These are phyloP conservation scores for Aspergillus indologenus DNA, from an alignment of 495 filamentous ascomycete genomes.

Conservation along the genomic window DNA sequence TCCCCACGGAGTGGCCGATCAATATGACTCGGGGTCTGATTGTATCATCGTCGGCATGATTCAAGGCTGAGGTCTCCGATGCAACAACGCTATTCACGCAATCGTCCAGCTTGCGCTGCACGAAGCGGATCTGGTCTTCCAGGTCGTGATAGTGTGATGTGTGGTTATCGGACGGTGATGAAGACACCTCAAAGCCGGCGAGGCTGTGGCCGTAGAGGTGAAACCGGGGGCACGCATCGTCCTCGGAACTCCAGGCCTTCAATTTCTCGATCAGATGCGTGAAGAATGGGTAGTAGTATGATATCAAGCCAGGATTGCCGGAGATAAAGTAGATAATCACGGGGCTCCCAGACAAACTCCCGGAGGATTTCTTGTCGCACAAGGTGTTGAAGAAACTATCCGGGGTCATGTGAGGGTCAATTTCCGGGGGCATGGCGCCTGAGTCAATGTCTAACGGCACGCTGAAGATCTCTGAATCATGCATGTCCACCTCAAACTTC, in stretches of 20 bases:
- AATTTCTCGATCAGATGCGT: conserved; percentile 40
- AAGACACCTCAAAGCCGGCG: conserved; percentile 60
- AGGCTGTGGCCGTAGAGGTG: conserved; percentile 69
- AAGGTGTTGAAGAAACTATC: conserved; percentile 33
- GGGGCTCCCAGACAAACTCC: conserved; percentile 9
- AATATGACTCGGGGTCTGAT: conserved; percentile 58
- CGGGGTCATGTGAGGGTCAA: conserved; percentile 27
- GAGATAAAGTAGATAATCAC: conserved; percentile 65
- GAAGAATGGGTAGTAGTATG: conserved; percentile 76
- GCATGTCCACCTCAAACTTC: no score
- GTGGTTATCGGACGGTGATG: no score
- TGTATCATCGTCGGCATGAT: background rate
- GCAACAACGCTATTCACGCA: background rate
- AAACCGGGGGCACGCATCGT: conserved; percentile 10
- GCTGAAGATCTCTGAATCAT: background rate
- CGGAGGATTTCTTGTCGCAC: background rate
- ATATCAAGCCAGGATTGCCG: conserved; percentile 83
- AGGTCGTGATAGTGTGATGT: conserved; percentile 35
- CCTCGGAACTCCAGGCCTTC: background rate
- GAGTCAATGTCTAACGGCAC: background rate
- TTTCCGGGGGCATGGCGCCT: conserved; percentile 1
- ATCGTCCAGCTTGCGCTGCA: conserved; percentile 20
- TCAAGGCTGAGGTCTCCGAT: background rate
- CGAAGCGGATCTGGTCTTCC: conserved; percentile 58
- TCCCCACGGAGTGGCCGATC: conserved; percentile 79